These are phyloP conservation scores for Trypanosoma lewisi DNA, from an alignment of 208 protist genomes.

Conservation along the genomic window DNA sequence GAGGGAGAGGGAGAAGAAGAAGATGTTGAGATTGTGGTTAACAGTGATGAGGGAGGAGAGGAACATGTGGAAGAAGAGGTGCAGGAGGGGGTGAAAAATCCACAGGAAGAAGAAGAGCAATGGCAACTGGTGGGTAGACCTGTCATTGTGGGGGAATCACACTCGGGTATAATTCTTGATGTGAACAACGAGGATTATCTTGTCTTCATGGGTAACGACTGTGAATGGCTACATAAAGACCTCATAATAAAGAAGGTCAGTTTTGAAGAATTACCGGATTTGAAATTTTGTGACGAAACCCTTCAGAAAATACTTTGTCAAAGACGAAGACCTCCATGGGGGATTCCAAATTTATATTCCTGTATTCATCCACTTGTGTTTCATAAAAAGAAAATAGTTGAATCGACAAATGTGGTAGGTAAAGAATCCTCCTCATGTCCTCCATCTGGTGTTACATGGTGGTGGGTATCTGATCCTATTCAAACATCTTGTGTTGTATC, in stretches of 20 bases:
- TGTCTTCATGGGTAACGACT: conserved; percentile 5
- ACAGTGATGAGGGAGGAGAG: background rate
- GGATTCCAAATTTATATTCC: background rate
- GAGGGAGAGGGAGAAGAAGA: background rate
- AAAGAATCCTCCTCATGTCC: background rate
- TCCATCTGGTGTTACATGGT: background rate
- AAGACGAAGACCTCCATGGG: background rate
- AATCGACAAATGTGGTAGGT: background rate
- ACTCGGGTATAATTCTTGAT: conserved; percentile 13
- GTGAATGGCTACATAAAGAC: conserved; percentile 18
- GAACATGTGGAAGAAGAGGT: no score
- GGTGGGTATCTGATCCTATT: conserved; percentile 55
- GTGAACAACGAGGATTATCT: conserved; percentile 15
- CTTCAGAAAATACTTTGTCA: conserved; percentile 16
- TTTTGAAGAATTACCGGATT: conserved; percentile 20
- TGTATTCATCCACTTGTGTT: conserved; percentile 3
- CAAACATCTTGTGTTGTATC: conserved; percentile 38
- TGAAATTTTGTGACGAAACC: background rate
- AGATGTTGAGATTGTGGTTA: background rate
- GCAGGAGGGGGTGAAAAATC: no score
- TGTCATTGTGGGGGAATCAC: conserved; percentile 4
- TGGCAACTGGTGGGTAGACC: conserved; percentile 3
- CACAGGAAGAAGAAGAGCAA: no score
- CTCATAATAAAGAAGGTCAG: conserved; percentile 1
- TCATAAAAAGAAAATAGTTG: conserved; percentile 1